Percentiles rank a stretch among this genome's conserved stretches.
Conservation (phyloP, 2,329 filamentous ascomycete genomes). For the Colletotrichum falcatum region DNA sequence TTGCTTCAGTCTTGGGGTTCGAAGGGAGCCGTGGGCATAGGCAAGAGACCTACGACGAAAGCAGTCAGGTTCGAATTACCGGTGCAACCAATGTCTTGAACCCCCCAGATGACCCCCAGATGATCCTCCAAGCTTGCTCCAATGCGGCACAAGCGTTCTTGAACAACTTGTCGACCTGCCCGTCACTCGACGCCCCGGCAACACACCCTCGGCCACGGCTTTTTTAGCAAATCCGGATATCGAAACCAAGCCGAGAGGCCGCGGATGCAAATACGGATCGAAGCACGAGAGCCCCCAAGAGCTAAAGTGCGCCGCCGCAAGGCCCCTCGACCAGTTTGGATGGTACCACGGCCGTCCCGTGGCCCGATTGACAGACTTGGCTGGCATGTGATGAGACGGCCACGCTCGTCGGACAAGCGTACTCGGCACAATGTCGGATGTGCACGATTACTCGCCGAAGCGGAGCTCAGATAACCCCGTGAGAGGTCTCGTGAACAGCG, state of each 20-base stretch:
- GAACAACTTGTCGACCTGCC: neutral
- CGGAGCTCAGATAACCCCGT: no score
- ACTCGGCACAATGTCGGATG: neutral
- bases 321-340: neutral
- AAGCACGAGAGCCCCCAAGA: neutral
- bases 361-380: neutral
- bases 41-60: neutral
- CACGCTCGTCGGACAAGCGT: neutral
- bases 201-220: neutral
- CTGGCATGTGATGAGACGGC: neutral
- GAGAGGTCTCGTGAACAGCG: no score
- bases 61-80: neutral
- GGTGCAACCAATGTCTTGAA: neutral
- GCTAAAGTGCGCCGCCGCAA: neutral
- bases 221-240: neutral
- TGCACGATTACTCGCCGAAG: no score
- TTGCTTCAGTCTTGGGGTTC: neutral
- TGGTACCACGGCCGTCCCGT: neutral
- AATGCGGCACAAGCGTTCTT: neutral
- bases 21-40: neutral
- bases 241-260: neutral
- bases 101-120: neutral
- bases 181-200: neutral
- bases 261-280: neutral
- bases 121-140: neutral